Evolutionary conservation across 768 basidiomycete genomes (phyloP), one percentile per base, ranked within the genome.

Genomic region (Cystobasidium ongulense): DNA sequence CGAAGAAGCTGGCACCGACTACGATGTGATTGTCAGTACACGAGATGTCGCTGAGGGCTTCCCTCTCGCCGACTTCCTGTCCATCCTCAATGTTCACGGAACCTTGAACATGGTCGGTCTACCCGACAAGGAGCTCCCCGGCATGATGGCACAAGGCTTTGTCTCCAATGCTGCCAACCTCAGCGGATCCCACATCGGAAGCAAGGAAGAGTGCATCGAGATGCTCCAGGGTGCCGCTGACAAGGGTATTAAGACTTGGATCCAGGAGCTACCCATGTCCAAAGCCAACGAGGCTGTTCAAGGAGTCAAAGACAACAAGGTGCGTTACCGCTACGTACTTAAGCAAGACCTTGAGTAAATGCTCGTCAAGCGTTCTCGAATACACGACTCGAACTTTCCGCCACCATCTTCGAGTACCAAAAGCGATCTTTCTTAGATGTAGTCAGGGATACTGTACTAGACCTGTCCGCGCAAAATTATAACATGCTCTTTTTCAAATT

Each of bases 171-270:
- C 73, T 18, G 63, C 70, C 10, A 31, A 38, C 11, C 72, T 83
- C 64, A 76, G 81, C 31, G 80, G 79, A 31, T 80, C 79, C 46
- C 82, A 83, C 77, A 84, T 88, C 57, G 88, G 87, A 43, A 85
- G 82, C 79, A 87, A 86, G 81, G 82, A 84, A 67, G 87, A 88
- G 77, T 84, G 66, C 21, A 43, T 84, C n/a, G 83, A 83, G 61
- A 89, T 88, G 87, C 82, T 87, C 59, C 77, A 86, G 66, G 83
- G 88, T 36, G 86, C 86, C 1, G 84, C 83, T 5, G 82, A 86
- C 75, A 86, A 88, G 79, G 82, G 81, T 1, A 81, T 88, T 75
- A 84, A 83, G 78, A 83, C 85, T 23, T 85, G 83, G 81, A 76
- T 81, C 21, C 64, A 76, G 67, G 54, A 57, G 36, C 33, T 74